Evolutionary conservation across 2,329 filamentous ascomycete species (phyloP).

Genomic region (Penicillium corylophilum): DNA sequence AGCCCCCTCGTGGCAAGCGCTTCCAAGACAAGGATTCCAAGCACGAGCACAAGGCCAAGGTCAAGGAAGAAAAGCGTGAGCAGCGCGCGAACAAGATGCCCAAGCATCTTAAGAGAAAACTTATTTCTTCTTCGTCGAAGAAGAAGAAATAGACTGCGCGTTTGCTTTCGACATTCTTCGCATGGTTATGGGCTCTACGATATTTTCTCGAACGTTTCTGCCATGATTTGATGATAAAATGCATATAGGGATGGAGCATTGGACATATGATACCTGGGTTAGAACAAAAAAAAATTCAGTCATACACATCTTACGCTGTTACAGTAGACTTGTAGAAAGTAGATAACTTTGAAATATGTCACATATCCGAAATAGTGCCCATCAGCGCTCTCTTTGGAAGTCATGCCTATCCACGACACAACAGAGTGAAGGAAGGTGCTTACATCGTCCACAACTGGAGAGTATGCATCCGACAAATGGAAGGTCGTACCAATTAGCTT

Average conservation of each 20-base stretch:
- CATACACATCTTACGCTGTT: neutral
- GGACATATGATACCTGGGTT: conserved; percentile 28
- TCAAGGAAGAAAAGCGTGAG: conserved; percentile 94
- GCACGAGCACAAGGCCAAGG: conserved; percentile 79
- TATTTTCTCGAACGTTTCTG: conserved; percentile 15
- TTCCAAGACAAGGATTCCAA: conserved; percentile 93
- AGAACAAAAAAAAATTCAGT: conserved; percentile 13
- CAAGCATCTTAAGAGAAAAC: conserved; percentile 83
- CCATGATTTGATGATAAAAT: conserved; percentile 32
- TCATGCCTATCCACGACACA: conserved; percentile 26
- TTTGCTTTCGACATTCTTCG: conserved; percentile 9
- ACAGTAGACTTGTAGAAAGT: neutral
- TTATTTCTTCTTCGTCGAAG: conserved; percentile 30
- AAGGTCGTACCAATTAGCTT: conserved; percentile 29
- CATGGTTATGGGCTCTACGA: conserved; percentile 14
- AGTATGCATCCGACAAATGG: conserved; percentile 34
- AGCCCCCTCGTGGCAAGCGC: conserved; percentile 72
- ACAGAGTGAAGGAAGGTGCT: conserved; percentile 21
- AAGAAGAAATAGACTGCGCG: conserved; percentile 37
- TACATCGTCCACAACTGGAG: conserved; percentile 25
- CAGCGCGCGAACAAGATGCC: conserved; percentile 94
- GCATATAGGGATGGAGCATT: conserved; percentile 30
- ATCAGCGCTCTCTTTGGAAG: conserved; percentile 47
- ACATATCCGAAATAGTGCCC: conserved; percentile 10
- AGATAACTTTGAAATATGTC: neutral